These are phyloP conservation scores for Scedosporium dehoogii DNA, from an alignment of 2,329 filamentous ascomycete genomes.

Conservation along the genomic window DNA sequence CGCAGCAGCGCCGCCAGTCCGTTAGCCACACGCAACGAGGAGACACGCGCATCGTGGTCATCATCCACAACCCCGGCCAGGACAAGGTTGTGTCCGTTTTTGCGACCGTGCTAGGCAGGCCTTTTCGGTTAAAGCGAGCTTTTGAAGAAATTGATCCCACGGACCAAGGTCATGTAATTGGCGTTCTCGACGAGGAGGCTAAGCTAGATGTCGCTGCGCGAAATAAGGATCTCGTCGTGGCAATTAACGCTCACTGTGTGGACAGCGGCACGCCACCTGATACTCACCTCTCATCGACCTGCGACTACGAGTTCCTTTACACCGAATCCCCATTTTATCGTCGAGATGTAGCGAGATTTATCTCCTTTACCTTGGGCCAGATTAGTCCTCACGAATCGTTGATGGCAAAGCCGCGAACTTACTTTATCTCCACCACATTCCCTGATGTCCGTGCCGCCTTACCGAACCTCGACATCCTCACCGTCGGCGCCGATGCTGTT, in stretches of 20 bases:
- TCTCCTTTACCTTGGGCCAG: constrained; percentile 71
- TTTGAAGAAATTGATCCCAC: constrained; percentile 33
- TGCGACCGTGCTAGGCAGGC: constrained; percentile 70
- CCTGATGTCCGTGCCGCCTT: constrained; percentile 74
- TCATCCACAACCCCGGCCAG: constrained; percentile 62
- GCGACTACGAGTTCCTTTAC: constrained; percentile 83
- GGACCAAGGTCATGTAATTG: constrained; percentile 57
- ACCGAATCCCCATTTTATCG: constrained; percentile 62
- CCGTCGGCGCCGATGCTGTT: constrained; percentile 76
- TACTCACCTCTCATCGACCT: constrained; percentile 51
- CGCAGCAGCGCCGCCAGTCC: background rate
- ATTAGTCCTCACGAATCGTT: constrained; percentile 68
- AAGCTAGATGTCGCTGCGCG: constrained; percentile 47
- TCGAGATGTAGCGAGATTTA: constrained; percentile 67
- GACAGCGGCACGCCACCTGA: constrained; percentile 62
- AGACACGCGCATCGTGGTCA: constrained; percentile 49
- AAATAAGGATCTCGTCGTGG: constrained; percentile 48
- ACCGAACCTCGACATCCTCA: constrained; percentile 77
- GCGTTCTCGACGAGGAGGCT: constrained; percentile 48
- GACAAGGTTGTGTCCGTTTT: constrained; percentile 66
- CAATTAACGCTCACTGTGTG: constrained; percentile 70
- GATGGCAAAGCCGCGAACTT: constrained; percentile 68
- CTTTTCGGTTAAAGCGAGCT: constrained; percentile 33
- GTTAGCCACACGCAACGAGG: constrained; percentile 30
- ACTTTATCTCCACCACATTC: constrained; percentile 81